These are phyloP conservation scores for Aspergillus sp. DNA, from an alignment of 2,329 filamentous ascomycete genomes.

Conservation along the genomic window DNA sequence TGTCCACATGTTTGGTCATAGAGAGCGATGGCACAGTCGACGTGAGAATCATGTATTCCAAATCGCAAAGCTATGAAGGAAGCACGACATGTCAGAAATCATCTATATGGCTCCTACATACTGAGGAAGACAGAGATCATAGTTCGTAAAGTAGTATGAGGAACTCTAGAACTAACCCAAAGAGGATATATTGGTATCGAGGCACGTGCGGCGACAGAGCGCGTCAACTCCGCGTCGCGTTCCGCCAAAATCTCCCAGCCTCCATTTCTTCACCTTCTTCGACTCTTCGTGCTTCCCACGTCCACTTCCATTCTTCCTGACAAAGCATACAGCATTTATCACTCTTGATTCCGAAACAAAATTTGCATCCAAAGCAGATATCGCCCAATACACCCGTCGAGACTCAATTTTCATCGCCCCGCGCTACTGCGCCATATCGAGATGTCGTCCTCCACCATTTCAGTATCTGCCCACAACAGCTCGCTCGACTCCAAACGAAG, in stretches of 20 bases:
- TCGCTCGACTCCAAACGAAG: conserved; percentile 40
- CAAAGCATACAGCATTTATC: background rate
- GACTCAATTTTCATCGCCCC: background rate
- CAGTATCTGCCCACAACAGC: conserved; percentile 16
- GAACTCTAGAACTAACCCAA: conserved; percentile 10
- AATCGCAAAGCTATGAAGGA: too few species aligned
- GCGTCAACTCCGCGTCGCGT: conserved; percentile 25
- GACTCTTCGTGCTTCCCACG: conserved; percentile 7
- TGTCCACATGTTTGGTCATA: too few species aligned
- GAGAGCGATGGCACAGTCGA: too few species aligned
- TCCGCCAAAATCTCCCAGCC: conserved; percentile 17
- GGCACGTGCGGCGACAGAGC: conserved; percentile 14
- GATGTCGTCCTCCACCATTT: conserved; percentile 18
- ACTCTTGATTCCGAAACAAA: background rate
- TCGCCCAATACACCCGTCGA: background rate
- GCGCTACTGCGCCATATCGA: background rate
- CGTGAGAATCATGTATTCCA: too few species aligned
- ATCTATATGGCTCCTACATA: too few species aligned
- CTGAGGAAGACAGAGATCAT: background rate
- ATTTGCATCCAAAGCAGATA: background rate
- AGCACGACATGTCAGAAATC: too few species aligned
- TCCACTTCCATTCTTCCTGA: conserved; percentile 3
- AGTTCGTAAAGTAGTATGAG: background rate
- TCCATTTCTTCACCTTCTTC: conserved; percentile 9
- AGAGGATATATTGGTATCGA: conserved; percentile 21